Percentiles rank a stretch among this genome's conserved stretches.
Evolutionary conservation across 139 green algal genomes (phyloP).

Genomic region (Nannochloris sp.): DNA sequence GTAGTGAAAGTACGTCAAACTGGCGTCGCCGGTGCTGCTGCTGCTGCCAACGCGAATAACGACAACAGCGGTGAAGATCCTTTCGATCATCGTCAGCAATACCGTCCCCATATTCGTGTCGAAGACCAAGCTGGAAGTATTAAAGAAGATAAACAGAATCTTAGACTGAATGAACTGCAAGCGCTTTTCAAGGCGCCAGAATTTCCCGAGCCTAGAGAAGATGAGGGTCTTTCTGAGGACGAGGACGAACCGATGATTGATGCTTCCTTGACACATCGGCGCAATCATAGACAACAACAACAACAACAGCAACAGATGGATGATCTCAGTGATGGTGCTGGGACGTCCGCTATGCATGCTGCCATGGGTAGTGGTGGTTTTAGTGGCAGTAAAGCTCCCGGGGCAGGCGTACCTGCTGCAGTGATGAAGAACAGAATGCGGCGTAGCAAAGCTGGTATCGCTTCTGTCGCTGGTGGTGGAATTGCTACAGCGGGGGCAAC

Average conservation of each 20-base stretch:
- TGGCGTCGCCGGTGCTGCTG: neutral
- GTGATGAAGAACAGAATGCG: neutral
- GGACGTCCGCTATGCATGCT: no score
- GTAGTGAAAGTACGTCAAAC: slow-evolving; percentile 32
- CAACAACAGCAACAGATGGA: no score
- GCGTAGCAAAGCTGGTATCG: neutral
- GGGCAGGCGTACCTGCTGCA: neutral
- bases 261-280: no score
- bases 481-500: neutral
- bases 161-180: slow-evolving; percentile 51
- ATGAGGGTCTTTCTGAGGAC: neutral
- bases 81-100: neutral
- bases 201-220: neutral
- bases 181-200: slow-evolving; percentile 36
- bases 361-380: no score
- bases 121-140: slow-evolving; percentile 33
- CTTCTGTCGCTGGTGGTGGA: neutral
- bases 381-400: no score
- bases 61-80: neutral
- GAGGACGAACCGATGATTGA: neutral
- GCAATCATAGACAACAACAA: no score
- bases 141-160: slow-evolving; percentile 31
- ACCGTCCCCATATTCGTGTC: neutral
- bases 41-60: neutral
- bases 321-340: no score